Conservation (phyloP, 306 rosid species). For the Rubus idaeus region DNA sequence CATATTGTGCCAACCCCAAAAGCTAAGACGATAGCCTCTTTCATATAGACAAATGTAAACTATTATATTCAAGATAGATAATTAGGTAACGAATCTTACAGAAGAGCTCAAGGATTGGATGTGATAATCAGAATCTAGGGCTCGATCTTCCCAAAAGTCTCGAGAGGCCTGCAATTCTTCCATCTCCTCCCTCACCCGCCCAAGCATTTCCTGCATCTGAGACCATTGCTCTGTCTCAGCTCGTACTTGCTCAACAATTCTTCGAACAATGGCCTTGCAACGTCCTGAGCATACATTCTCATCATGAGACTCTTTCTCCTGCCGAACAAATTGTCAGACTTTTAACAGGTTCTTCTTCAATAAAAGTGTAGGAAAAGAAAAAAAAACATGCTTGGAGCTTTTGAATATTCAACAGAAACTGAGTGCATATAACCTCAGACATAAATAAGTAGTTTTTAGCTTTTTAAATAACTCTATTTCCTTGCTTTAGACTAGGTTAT, state of each 20-base stretch:
- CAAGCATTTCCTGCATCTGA: constrained; percentile 92
- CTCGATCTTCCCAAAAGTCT: constrained; percentile 80
- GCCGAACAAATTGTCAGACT: constrained; percentile 2
- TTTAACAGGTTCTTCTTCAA: neutral
- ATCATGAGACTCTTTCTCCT: constrained; percentile 49
- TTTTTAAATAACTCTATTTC: neutral
- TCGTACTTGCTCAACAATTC: constrained; percentile 83
- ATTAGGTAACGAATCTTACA: constrained; percentile 37
- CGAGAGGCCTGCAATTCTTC: constrained; percentile 87
- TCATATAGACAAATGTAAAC: neutral
- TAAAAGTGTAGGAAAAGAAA: neutral
- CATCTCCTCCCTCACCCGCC: constrained; percentile 87
- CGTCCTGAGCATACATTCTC: constrained; percentile 71
- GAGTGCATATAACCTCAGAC: neutral
- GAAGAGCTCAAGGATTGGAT: constrained; percentile 49
- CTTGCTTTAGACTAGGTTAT: neutral
- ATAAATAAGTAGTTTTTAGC: neutral
- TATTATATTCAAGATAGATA: neutral
- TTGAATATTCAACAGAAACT: neutral
- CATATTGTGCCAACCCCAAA: neutral
- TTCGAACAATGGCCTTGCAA: constrained; percentile 72
- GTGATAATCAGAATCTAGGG: constrained; percentile 53
- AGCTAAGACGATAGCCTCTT: neutral
- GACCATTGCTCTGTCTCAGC: constrained; percentile 97
- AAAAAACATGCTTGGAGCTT: neutral